A percentile compares a stretch with the other conserved stretches of the same genome.
Evolutionary conservation across 441 rosid species (phyloP).

Genomic region (Pelargonium citronellum): DNA sequence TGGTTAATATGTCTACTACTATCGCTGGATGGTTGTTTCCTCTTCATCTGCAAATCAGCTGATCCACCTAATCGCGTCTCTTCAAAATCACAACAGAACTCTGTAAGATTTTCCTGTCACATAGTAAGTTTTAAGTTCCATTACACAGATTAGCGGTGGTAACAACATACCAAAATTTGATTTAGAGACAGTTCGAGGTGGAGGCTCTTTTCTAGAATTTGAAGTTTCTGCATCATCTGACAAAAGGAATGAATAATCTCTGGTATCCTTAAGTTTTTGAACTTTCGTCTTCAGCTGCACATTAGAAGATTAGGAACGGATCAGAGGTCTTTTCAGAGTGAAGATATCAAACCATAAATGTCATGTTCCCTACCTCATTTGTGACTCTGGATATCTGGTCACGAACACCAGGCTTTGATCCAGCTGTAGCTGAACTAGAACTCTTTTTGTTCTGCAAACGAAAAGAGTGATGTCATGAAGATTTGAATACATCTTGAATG

Average conservation of each 20-base stretch:
- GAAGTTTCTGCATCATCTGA: conserved; percentile 68
- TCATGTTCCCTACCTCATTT: conserved; percentile 39
- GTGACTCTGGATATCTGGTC: conserved; percentile 36
- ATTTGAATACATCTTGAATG: neutral
- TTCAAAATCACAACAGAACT: conserved; percentile 72
- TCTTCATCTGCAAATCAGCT: conserved; percentile 42
- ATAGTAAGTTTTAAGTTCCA: conserved; percentile 35
- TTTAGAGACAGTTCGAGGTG: conserved; percentile 33
- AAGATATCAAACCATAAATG: neutral
- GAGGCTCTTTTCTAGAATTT: conserved; percentile 44
- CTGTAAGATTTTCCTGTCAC: conserved; percentile 56
- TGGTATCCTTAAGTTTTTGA: conserved; percentile 56
- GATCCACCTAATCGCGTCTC: conserved; percentile 41
- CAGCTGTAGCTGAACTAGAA: conserved; percentile 30
- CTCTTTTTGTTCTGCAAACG: conserved; percentile 49
- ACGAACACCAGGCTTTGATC: conserved; percentile 32
- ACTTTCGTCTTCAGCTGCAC: conserved; percentile 53
- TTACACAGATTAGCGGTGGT: too few species aligned
- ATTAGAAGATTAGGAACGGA: conserved; percentile 14
- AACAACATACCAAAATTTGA: conserved; percentile 10
- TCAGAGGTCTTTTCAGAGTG: conserved; percentile 4
- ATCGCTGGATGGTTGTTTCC: conserved; percentile 42
- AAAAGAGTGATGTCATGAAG: conserved; percentile 23
- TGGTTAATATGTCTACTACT: conserved; percentile 37
- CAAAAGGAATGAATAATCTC: conserved; percentile 84